phyloP scores from a whole-genome alignment of 2,329 filamentous ascomycete species.

The Curvularia spicifera region DNA sequence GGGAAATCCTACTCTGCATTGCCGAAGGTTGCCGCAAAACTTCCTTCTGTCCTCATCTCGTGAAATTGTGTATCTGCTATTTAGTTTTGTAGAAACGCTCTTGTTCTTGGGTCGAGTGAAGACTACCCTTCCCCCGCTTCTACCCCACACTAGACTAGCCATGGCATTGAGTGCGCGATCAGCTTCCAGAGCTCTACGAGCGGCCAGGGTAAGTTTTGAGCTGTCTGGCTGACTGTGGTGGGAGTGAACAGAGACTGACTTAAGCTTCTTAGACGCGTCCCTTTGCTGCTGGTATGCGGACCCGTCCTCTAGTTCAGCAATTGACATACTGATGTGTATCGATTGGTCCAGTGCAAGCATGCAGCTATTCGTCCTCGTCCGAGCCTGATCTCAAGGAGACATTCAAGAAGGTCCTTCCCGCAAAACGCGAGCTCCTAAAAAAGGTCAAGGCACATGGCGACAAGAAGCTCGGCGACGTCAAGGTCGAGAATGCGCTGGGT shows the following conservation, averaged over 20 bases:
- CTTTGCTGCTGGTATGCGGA: conserved; percentile 47
- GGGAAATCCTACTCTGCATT: conserved; percentile 23
- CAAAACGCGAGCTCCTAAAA: conserved; percentile 90
- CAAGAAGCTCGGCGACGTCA: conserved; percentile 88
- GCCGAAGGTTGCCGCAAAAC: conserved; percentile 42
- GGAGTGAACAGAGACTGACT: conserved; percentile 19
- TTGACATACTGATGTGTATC: conserved; percentile 24
- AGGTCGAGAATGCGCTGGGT: conserved; percentile 90
- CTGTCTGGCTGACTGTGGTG: neutral
- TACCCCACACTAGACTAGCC: conserved; percentile 41
- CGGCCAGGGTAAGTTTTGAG: conserved; percentile 63
- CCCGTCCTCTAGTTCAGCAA: conserved; percentile 13
- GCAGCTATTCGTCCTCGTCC: conserved; percentile 73
- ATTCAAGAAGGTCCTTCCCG: conserved; percentile 82
- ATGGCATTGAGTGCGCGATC: conserved; percentile 72
- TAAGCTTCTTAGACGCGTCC: conserved; percentile 36
- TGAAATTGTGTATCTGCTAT: conserved; percentile 1
- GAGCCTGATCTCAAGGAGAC: conserved; percentile 91
- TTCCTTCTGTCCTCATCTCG: conserved; percentile 18
- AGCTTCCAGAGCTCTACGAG: conserved; percentile 68
- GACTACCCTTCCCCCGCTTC: conserved; percentile 31
- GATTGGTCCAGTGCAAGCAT: conserved; percentile 46
- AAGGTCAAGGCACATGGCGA: conserved; percentile 85
- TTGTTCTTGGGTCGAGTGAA: conserved; percentile 18
- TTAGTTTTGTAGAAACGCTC: conserved; percentile 2